Conservation (phyloP, 2,329 filamentous ascomycete species). For the Bipolaris zeicola region DNA sequence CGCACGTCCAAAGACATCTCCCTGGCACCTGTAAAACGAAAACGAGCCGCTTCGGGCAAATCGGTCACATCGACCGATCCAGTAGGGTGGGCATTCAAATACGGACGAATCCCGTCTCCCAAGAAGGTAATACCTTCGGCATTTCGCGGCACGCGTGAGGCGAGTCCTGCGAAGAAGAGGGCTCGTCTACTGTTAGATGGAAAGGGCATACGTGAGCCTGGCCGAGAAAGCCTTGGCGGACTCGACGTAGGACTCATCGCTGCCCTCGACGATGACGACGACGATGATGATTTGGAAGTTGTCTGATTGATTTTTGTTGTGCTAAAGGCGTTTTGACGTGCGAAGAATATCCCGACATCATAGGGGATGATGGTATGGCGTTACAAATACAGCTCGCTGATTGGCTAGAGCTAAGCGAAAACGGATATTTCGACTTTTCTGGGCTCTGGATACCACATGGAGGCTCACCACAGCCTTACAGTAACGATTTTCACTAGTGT, state of each 20-base stretch:
- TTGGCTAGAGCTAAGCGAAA: conserved; percentile 43
- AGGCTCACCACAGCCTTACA: conserved; percentile 12
- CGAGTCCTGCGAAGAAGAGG: conserved; percentile 54
- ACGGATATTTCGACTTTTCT: conserved; percentile 28
- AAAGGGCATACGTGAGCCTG: conserved; percentile 57
- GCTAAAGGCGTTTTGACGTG: conserved; percentile 7
- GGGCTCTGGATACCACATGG: conserved; percentile 18
- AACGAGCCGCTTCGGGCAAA: conserved; percentile 41
- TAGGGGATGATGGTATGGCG: conserved; percentile 19
- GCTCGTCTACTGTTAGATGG: conserved; percentile 55
- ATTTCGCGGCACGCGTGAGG: conserved; percentile 35
- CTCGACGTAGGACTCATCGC: conserved; percentile 44
- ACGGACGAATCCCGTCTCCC: conserved; percentile 48
- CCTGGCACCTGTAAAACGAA: conserved; percentile 53
- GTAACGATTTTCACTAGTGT: conserved; percentile 29
- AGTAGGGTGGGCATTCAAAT: conserved; percentile 56
- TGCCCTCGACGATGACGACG: conserved; percentile 51
- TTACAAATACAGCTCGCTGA: conserved; percentile 27
- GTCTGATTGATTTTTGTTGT: conserved; percentile 35
- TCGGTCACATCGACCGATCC: conserved; percentile 42
- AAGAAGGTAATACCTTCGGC: conserved; percentile 32
- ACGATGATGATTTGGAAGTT: conserved; percentile 56
- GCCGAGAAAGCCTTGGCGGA: conserved; percentile 52
- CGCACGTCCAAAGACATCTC: conserved; percentile 51
- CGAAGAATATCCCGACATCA: conserved; percentile 6